Evolutionary conservation across 345 rosid genomes (phyloP), one percentile per base, ranked within the genome.

Genomic region (Luvunga scandens): DNA sequence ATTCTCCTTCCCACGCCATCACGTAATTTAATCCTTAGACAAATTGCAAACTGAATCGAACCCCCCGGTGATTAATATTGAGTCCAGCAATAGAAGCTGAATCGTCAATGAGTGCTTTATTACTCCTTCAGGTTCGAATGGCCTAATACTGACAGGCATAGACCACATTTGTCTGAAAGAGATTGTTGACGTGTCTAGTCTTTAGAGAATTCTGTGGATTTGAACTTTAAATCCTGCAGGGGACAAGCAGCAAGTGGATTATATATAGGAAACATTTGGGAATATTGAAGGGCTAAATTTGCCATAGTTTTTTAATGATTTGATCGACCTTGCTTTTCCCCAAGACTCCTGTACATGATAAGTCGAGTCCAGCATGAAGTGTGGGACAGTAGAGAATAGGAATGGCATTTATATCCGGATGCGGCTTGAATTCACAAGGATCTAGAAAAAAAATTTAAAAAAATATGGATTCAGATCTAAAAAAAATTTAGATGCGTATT

Each of bases 61-160:
- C 9, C 42, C 9, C 42, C 7, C 42, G 42, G 38, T 7, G 42
- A 36, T 7, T 38, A 8, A 38, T 8, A 38, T 38, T 38, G 42
- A 38, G 9, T 38, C 42, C 9, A 7, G 42, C 42, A 38, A 38
- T 63, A 72, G 72, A 77, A 27, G 69, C 77, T 65, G 77, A 69
- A 69, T 53, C 66, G 77, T 60, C 80, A 81, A 27, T 80, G 33
- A 61, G 64, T 77, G 59, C 75, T 34, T 81, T 59, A 72, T 59
- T 61, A 82, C 69, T 30, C 80, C 78, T 72, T 88, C 89, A 34
- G 80, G 88, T 77, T 85, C 85, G 36, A 83, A 66, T 31, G 88
- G 85, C 79, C 72, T 68, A 9, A 83, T 77, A n/a, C 27, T 80
- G 64, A 81, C 66, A 21, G 69, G 42, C 9, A 38, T 38, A 38